These are phyloP conservation scores for Tubosaeta brunneosetosa DNA, from an alignment of 768 basidiomycete genomes.

Conservation along the genomic window DNA sequence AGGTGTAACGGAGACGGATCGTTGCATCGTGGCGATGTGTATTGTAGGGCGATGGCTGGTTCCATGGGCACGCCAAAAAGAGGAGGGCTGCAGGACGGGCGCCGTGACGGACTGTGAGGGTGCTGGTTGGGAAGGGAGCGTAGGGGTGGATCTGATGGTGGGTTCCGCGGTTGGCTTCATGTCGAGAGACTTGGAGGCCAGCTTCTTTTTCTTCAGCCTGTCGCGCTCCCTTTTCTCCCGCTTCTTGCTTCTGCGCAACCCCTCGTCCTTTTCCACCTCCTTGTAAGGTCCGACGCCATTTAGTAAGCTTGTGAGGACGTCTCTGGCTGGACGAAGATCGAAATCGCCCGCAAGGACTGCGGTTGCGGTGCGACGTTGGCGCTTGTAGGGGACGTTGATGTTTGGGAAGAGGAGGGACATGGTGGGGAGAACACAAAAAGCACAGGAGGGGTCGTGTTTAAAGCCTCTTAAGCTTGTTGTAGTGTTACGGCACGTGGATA, in stretches of 20 bases:
- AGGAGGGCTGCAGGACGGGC: conserved; percentile 36
- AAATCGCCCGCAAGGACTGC: conserved; percentile 71
- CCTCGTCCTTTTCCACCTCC: conserved; percentile 57
- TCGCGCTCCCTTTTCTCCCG: conserved; percentile 45
- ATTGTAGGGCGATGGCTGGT: conserved; percentile 49
- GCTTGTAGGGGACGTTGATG: conserved; percentile 26
- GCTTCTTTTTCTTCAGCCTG: conserved; percentile 44
- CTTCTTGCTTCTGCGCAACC: conserved; percentile 50
- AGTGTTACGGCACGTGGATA: conserved; percentile 34
- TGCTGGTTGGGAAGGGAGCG: conserved; percentile 12
- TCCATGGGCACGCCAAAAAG: conserved; percentile 61
- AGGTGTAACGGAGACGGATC: conserved; percentile 71
- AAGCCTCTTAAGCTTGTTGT: conserved; percentile 34
- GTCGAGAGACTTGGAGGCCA: conserved; percentile 33
- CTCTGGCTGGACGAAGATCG: conserved; percentile 61
- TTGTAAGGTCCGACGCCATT: conserved; percentile 70
- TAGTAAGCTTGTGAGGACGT: conserved; percentile 74
- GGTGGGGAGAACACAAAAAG: conserved; percentile 18
- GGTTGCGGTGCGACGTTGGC: conserved; percentile 61
- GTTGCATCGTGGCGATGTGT: conserved; percentile 63
- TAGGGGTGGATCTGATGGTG: conserved; percentile 13
- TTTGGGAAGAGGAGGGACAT: conserved; percentile 22
- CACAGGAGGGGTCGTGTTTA: conserved; percentile 32
- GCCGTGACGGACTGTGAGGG: conserved; percentile 26
- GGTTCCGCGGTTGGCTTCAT: conserved; percentile 22